phyloP scores from a whole-genome alignment of 2,329 filamentous ascomycete species.

The Hypomyces rosellus region DNA sequence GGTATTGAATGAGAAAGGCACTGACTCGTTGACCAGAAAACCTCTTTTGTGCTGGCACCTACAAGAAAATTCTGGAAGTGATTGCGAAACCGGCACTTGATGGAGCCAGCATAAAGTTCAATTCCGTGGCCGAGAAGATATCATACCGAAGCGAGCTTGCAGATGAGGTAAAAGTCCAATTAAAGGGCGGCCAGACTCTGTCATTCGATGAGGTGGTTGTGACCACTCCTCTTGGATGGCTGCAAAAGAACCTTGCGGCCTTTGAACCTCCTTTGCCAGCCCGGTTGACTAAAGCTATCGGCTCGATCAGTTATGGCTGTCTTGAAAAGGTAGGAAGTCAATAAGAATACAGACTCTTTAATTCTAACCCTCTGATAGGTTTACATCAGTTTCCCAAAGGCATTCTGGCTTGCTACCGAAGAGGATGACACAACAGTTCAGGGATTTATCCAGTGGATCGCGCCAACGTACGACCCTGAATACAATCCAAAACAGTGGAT shows the following conservation, averaged over 20 bases:
- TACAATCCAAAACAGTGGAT: slow-evolving; percentile 62
- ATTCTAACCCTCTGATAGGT: slow-evolving; percentile 27
- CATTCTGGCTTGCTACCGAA: slow-evolving; percentile 61
- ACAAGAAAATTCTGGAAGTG: slow-evolving; percentile 50
- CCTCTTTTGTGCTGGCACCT: slow-evolving; percentile 54
- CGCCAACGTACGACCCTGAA: slow-evolving; percentile 58
- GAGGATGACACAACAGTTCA: slow-evolving; percentile 39
- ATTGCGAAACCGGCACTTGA: slow-evolving; percentile 53
- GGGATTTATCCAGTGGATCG: slow-evolving; percentile 70
- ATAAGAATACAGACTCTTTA: neutral
- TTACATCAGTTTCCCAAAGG: slow-evolving; percentile 63
- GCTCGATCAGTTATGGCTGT: slow-evolving; percentile 61
- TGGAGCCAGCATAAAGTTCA: slow-evolving; percentile 47
- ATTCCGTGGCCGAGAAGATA: slow-evolving; percentile 43
- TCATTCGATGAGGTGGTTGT: slow-evolving; percentile 63
- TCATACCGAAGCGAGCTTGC: slow-evolving; percentile 19
- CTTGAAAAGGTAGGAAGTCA: slow-evolving; percentile 55
- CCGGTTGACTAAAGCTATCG: slow-evolving; percentile 53
- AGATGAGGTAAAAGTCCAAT: slow-evolving; percentile 37
- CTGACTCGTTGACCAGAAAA: slow-evolving; percentile 40
- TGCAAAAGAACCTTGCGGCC: slow-evolving; percentile 52
- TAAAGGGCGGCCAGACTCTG: slow-evolving; percentile 37
- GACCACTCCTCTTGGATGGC: slow-evolving; percentile 62
- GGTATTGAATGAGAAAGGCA: neutral
- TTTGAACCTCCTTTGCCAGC: slow-evolving; percentile 57